Base-by-base conservation (phyloP, 2,329 filamentous ascomycete genomes). In the Magnaporthales sp. region DNA sequence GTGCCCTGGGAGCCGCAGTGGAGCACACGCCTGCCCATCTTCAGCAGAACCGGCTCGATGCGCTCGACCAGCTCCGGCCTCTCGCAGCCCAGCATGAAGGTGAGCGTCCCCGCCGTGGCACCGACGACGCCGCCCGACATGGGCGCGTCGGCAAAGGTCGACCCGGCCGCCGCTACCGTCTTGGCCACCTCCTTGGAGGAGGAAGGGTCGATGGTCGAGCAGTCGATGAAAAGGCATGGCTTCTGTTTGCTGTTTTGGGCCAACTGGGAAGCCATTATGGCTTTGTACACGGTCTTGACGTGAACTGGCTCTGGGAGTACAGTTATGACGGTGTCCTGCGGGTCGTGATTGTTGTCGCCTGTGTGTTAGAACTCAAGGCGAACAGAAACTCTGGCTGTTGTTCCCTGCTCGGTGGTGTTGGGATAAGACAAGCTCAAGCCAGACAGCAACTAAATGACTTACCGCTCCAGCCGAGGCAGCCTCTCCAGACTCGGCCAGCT, bases 91-190 rank as follows among this genome's bases (percentile, higher is more conserved):
- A 98, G 87, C 95, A 99, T 98, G 77, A 99, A 99, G 0, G 93
- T 97, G 67, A 99, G 81, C 0, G 92, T 93, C 38, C 91, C 95
- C 13, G 92, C 92, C 6, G 87, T 83, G 11, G 95, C 95, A 60
- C 94, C 95, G 5, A 98, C 92, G 0, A 97, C 93, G 64, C 95
- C 95, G 63, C 95, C 95, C 0, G 94, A 98, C 90, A 99, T 97
- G 61, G 95, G 95, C 3, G 95, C 94, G 75, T 99, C 95, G 67
- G 97, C 89, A 74, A 98, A 97, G 65, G 83, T 84, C 1, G 87
- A 86, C 5, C 85, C 84, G 82, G 85, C 72, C 4, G 67, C 63
- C 2, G 77, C 69, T 1, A 96, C 89, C 27, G 84, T 83, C 68
- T 87, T 82, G 26, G 93, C 92, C 5, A 98, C 89, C 70, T 88